Evolutionary conservation across 257 asterid species (phyloP).

Genomic region (Salvia miltiorrhiza): DNA sequence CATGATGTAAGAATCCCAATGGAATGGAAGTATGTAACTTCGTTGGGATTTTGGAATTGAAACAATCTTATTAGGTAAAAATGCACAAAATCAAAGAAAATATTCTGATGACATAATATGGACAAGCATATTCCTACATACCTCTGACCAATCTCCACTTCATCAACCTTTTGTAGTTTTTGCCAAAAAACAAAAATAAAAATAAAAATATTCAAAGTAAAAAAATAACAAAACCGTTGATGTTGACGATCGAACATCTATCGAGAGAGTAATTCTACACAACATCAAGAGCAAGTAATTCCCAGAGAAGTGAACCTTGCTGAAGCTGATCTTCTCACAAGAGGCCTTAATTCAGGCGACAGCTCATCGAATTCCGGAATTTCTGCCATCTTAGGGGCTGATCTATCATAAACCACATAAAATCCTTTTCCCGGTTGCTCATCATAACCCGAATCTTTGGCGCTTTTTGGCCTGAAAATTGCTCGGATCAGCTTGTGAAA

Average conservation of each 20-base stretch:
- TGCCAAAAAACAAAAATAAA: background rate
- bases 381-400: conserved; percentile 37
- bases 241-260: background rate
- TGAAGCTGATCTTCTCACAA: conserved; percentile 49
- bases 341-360: conserved; percentile 49
- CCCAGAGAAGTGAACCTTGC: conserved; percentile 50
- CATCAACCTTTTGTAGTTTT: background rate
- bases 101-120: background rate
- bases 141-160: background rate
- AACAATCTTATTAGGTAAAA: background rate
- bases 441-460: conserved; percentile 14
- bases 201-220: background rate
- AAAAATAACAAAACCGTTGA: background rate
- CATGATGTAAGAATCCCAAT: too few species aligned
- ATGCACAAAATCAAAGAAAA: background rate
- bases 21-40: too few species aligned
- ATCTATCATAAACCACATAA: background rate
- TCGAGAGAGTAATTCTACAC: background rate
- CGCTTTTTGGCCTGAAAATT: conserved; percentile 39
- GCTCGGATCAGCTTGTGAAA: conserved; percentile 51
- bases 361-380: conserved; percentile 40
- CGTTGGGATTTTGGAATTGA: too few species aligned
- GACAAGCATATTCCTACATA: background rate
- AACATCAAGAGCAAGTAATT: conserved; percentile 37
- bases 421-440: background rate